These are phyloP conservation scores for Plasmodium berghei DNA, from an alignment of 169 alveolate genomes.

Conservation along the genomic window DNA sequence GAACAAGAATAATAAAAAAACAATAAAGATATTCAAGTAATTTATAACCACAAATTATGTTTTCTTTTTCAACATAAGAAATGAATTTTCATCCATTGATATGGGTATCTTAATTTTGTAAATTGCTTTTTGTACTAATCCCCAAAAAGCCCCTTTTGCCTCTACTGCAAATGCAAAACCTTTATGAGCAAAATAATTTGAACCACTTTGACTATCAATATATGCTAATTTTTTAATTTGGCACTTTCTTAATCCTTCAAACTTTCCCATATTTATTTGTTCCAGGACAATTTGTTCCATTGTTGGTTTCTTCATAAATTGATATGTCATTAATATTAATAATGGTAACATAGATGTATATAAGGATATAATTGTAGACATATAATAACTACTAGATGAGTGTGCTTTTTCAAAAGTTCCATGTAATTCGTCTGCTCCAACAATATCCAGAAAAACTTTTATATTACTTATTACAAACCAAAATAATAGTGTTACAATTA, in stretches of 20 bases:
- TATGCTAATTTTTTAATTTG: constrained; percentile 76
- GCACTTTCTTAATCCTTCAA: constrained; percentile 74
- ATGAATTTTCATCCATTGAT: constrained; percentile 18
- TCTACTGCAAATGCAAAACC: constrained; percentile 85
- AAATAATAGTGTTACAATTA: constrained; percentile 53
- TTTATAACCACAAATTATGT: neutral
- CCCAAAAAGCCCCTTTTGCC: constrained; percentile 79
- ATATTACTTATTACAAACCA: constrained; percentile 80
- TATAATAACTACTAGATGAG: constrained; percentile 77
- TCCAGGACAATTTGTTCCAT: constrained; percentile 81
- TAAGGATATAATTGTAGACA: constrained; percentile 56
- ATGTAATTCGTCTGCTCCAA: constrained; percentile 82
- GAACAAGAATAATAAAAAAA: too few relatives aligned
- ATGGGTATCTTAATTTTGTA: constrained; percentile 77
- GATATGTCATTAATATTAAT: constrained; percentile 76
- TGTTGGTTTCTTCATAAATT: constrained; percentile 78
- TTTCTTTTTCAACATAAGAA: constrained; percentile 4
- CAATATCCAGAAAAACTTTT: constrained; percentile 76
- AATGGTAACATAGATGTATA: constrained; percentile 80
- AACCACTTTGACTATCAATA: constrained; percentile 64
- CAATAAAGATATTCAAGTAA: too few relatives aligned
- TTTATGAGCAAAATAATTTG: constrained; percentile 13
- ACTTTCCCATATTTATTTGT: constrained; percentile 79
- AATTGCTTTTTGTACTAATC: constrained; percentile 78
- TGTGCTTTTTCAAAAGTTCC: constrained; percentile 81